Evolutionary conservation across 2,329 filamentous ascomycete species (phyloP).

Genomic region (Neodidymelliopsis sp.): DNA sequence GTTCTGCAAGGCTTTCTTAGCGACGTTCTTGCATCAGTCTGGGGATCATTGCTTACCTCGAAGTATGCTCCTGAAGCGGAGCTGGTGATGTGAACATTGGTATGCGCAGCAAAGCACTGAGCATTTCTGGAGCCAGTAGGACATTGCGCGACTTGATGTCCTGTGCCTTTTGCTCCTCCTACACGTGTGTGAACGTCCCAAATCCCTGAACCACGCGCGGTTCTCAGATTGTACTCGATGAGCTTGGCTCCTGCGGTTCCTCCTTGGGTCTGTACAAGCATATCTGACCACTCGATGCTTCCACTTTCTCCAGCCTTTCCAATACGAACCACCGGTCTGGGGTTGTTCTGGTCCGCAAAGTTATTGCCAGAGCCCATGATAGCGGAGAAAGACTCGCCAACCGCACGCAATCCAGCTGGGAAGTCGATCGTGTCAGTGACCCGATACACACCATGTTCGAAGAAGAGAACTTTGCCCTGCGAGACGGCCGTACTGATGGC

Average conservation of each 20-base stretch:
- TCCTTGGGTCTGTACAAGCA: conserved; percentile 75
- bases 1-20: conserved; percentile 17
- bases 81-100: conserved; percentile 58
- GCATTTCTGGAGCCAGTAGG: conserved; percentile 69
- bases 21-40: not conserved
- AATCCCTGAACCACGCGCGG: conserved; percentile 64
- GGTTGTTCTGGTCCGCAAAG: conserved; percentile 58
- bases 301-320: conserved; percentile 71
- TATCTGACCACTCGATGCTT: conserved; percentile 74
- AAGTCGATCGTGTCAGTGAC: conserved; percentile 65
- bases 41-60: conserved; percentile 61
- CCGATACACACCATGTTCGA: conserved; percentile 66
- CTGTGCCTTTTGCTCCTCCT: conserved; percentile 79
- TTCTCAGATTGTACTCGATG: conserved; percentile 75
- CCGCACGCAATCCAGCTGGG: conserved; percentile 77
- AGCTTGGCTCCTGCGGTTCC: conserved; percentile 73
- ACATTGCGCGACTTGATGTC: conserved; percentile 80
- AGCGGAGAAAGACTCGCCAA: conserved; percentile 84
- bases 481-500: conserved; percentile 70
- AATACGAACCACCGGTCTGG: conserved; percentile 71
- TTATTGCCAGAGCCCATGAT: conserved; percentile 78
- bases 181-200: conserved; percentile 92
- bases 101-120: conserved; percentile 75
- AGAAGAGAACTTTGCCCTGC: conserved; percentile 63
- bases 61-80: conserved; percentile 71